Evolutionary conservation across 805 yeast genomes (phyloP).

Genomic region (Kodamaea fukazawae): DNA sequence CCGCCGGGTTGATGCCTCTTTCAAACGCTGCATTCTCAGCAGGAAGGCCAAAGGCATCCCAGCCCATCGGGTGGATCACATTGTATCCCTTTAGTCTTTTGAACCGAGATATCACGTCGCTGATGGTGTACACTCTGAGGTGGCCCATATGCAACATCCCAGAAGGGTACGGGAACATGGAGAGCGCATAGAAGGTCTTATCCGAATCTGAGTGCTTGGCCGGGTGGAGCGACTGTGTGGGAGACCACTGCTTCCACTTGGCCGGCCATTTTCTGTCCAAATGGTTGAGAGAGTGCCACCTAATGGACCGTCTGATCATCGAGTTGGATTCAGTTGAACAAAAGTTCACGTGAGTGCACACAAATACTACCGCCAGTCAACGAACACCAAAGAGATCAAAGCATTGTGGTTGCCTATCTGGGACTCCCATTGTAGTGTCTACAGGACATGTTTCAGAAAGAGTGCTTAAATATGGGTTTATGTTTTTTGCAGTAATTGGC

Average conservation of each 20-base stretch:
- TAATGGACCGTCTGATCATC: not conserved
- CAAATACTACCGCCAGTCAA: too few species aligned
- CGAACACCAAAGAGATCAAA: too few species aligned
- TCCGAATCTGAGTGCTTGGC: constrained; percentile 18
- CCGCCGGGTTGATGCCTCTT: constrained; percentile 69
- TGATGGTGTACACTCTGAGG: constrained; percentile 85
- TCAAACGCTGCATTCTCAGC: constrained; percentile 98
- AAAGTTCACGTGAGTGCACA: not conserved
- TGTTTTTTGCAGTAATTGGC: too few species aligned
- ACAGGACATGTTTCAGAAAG: too few species aligned
- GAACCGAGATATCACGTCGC: constrained; percentile 79
- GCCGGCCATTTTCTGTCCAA: constrained; percentile 54
- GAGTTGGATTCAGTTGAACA: not conserved
- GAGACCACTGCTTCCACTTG: constrained; percentile 42
- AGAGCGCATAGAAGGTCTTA: constrained; percentile 57
- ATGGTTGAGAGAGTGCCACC: constrained; percentile 15
- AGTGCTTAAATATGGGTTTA: too few species aligned
- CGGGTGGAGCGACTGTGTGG: constrained; percentile 37
- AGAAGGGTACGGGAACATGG: constrained; percentile 97
- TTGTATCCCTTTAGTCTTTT: constrained; percentile 70
- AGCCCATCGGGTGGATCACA: constrained; percentile 96
- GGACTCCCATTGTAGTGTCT: too few species aligned
- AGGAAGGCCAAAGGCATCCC: constrained; percentile 98
- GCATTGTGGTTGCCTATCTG: too few species aligned
- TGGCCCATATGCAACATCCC: constrained; percentile 94